Evolutionary conservation across 805 yeast genomes (phyloP), one percentile per base, ranked within the genome.

Genomic region (Yarrowia sp.): DNA sequence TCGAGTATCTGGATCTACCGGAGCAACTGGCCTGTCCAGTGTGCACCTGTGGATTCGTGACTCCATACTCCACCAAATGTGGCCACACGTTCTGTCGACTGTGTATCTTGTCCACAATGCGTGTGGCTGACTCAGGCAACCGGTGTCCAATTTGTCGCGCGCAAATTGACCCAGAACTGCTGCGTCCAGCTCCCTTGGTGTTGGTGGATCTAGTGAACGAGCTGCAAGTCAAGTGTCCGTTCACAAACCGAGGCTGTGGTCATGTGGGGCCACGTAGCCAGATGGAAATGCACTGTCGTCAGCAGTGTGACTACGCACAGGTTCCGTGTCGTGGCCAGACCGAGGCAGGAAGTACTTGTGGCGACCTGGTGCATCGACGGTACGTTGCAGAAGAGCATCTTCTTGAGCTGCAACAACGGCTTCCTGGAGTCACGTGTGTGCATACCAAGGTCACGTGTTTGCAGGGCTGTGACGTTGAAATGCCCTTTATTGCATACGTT

Each of bases 51-150:
- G 88, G 89, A 5, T 82, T 87, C 67, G 78, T 84, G 8, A 78
- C 79, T 36, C 91, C 92, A 0, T 76, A 81, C 67, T 82, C 86
- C 6, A 87, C 91, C 0, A 72, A 78, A 1, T 87, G 92, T 74
- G 88, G 89, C 0, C 91, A 87, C 70, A 84, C 88, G 0, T 87
- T 86, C 69, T 87, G 92, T 72, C 77, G 78, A 64, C 77, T 74
- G 11, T 86, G 91, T 70, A 75, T 86, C 6, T 56, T 48, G 26
- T 65, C 68, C 16, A 74, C 74, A 8, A 62, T 40, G 62, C 69
- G 24, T 64, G 62, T 33, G 62, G 52, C 40, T 16, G 52, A 32
- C 58, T 32, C 22, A 19, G 38, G 44, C 4, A 68, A 46, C 64
- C 30, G 61, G 6, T 58, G 63, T 21, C 63, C 63, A 32, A 58